Percentiles rank a stretch among this genome's conserved stretches.
phyloP scores from a whole-genome alignment of 805 yeast genomes.

The Ogataea degrootiae region DNA sequence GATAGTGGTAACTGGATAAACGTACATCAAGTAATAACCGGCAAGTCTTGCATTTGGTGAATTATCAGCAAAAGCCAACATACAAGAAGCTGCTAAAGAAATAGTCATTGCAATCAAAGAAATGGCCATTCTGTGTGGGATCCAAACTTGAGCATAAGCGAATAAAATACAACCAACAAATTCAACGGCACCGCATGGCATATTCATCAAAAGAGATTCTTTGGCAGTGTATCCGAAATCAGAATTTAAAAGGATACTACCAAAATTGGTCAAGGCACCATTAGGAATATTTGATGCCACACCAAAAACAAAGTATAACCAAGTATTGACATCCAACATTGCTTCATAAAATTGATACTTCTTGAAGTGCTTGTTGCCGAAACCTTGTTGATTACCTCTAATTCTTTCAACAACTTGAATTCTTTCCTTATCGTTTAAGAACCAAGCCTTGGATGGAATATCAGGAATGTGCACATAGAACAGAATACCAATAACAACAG shows the following conservation, averaged over 20 bases:
- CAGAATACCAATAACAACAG: constrained; percentile 45
- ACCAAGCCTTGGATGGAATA: constrained; percentile 42
- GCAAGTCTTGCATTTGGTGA: constrained; percentile 18
- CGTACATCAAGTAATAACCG: constrained; percentile 26
- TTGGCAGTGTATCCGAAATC: constrained; percentile 7
- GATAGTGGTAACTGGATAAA: constrained; percentile 24
- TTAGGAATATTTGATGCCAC: constrained; percentile 27
- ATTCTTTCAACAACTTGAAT: constrained; percentile 30
- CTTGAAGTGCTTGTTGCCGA: constrained; percentile 26
- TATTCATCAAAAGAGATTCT: constrained; percentile 17
- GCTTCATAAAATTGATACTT: constrained; percentile 25
- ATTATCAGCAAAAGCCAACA: constrained; percentile 24
- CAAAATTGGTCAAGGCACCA: constrained; percentile 42
- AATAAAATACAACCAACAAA: constrained; percentile 30
- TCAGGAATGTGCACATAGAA: constrained; percentile 52
- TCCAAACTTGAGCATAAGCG: constrained; percentile 22
- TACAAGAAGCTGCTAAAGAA: constrained; percentile 23
- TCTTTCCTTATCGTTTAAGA: constrained; percentile 33
- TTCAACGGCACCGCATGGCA: constrained; percentile 27
- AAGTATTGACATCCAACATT: constrained; percentile 32
- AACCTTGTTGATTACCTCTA: constrained; percentile 17
- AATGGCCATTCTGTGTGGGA: constrained; percentile 22
- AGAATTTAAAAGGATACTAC: constrained; percentile 10
- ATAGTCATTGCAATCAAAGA: constrained; percentile 15
- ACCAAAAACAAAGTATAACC: constrained; percentile 34